These are phyloP conservation scores for Bipolaris cookei DNA, from an alignment of 2,329 filamentous ascomycete genomes.

Conservation along the genomic window DNA sequence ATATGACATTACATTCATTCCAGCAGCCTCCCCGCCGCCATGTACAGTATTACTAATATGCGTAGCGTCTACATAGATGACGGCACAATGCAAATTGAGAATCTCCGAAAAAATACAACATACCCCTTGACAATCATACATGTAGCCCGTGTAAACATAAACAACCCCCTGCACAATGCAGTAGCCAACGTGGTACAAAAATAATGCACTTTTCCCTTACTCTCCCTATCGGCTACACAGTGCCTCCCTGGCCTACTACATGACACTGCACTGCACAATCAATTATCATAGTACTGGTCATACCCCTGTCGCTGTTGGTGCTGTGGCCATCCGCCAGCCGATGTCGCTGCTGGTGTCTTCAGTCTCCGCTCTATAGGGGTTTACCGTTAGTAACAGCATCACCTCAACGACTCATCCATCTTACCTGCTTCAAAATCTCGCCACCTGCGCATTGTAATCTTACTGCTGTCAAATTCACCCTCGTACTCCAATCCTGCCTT, in stretches of 20 bases:
- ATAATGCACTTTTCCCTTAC: constrained; percentile 33
- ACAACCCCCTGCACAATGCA: constrained; percentile 36
- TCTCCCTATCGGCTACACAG: constrained; percentile 26
- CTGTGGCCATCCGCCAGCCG: constrained; percentile 44
- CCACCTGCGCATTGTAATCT: constrained; percentile 99
- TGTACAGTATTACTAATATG: constrained; percentile 20
- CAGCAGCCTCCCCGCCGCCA: background rate
- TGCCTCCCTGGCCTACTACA: constrained; percentile 28
- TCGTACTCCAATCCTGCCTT: constrained; percentile 86
- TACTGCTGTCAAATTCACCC: constrained; percentile 96
- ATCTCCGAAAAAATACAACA: constrained; percentile 11
- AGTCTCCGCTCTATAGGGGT: constrained; percentile 51
- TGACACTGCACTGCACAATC: constrained; percentile 41
- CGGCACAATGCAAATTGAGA: background rate
- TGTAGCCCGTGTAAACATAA: constrained; percentile 4
- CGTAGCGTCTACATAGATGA: constrained; percentile 1
- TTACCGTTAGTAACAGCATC: constrained; percentile 36
- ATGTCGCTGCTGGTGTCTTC: constrained; percentile 46
- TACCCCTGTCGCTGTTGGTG: constrained; percentile 40
- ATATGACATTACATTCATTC: constrained; percentile 1
- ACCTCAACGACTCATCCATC: constrained; percentile 25
- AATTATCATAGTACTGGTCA: constrained; percentile 50
- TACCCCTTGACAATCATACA: too few relatives aligned
- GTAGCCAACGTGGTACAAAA: constrained; percentile 32
- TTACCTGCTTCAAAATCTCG: constrained; percentile 82